Base-by-base conservation (phyloP, 208 protist species). In the Blechomonas ayalai region DNA sequence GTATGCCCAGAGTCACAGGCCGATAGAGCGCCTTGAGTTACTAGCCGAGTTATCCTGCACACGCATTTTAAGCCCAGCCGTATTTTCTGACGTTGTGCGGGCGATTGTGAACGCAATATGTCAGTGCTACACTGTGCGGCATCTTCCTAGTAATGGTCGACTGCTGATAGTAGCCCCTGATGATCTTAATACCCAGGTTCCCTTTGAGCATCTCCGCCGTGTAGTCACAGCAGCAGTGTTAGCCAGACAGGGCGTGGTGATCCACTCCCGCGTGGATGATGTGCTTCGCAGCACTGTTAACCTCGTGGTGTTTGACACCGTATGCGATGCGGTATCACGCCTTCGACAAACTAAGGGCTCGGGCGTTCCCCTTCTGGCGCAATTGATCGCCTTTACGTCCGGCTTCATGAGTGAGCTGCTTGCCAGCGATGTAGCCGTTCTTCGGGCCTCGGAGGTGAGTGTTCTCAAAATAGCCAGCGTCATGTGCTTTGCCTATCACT, bases 251-350 rank as follows among this genome's bases (percentile, higher is more conserved):
- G 85, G 85, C 32, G 70, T 84, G 1, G 58, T 84, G 22, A 43
- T 90, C 15, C 85, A 94, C 61, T 79, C 66, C 44, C 79, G 79
- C 28, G 59, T 77, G 49, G 79, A 89, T 59, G 74, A 84, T 51
- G 66, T 84, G 8, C 54, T 94, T 33, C 78, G 82, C 22, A 75
- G 73, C 46, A 83, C 79, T 8, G 72, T 90, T 10, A 86, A 94
- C 52, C 63, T 90, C 7, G 66, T 94, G 28, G 64, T 94, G n/a
- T 94, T 94, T 46, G 85, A 94, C 39, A 56, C 60, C 23, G 68
- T 94, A 16, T 80, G 78, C 29, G 85, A 89, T 51, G 72, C 66
- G 15, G 76, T 90, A n/a, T 70, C 77, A 27, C 73, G 57, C 18
- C 59, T 94, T 26, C 81, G 70, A 4, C 39, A 53, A 33, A 71